Conservation (phyloP, 352 stramenopile species). For the Vaucheria bursata region DNA sequence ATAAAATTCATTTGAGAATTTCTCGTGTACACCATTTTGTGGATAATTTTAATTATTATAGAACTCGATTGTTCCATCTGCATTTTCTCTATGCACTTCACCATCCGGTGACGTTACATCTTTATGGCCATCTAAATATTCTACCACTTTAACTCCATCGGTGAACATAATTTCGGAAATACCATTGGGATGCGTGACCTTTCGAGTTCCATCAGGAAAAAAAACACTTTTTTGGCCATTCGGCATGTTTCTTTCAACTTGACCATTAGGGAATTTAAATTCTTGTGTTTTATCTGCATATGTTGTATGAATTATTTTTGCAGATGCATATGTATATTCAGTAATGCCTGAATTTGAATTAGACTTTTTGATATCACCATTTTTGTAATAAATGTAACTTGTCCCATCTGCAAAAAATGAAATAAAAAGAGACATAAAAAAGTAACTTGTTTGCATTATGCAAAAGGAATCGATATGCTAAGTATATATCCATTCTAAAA, state of each 20-base stretch:
- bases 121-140: conserved; percentile 39
- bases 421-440: too few relatives aligned
- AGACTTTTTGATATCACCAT: conserved; percentile 81
- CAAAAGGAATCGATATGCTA: too few relatives aligned
- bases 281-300: conserved; percentile 82
- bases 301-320: conserved; percentile 83
- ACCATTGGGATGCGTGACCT: conserved; percentile 46
- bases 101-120: conserved; percentile 25
- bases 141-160: conserved; percentile 45
- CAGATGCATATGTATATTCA: conserved; percentile 84
- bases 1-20: too few relatives aligned
- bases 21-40: too few relatives aligned
- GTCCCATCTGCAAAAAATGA: conserved; percentile 2
- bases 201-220: conserved; percentile 85
- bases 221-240: conserved; percentile 84
- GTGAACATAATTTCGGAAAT: conserved; percentile 44
- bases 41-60: too few relatives aligned
- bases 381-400: not conserved
- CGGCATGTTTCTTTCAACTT: conserved; percentile 80
- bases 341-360: conserved; percentile 69
- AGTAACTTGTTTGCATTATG: too few relatives aligned
- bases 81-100: conserved; percentile 15
- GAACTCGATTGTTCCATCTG: conserved; percentile 38
- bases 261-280: conserved; percentile 89
- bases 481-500: too few relatives aligned